These are phyloP conservation scores for Rhinocladiella similis DNA, from an alignment of 2,329 filamentous ascomycete species.

Conservation along the genomic window DNA sequence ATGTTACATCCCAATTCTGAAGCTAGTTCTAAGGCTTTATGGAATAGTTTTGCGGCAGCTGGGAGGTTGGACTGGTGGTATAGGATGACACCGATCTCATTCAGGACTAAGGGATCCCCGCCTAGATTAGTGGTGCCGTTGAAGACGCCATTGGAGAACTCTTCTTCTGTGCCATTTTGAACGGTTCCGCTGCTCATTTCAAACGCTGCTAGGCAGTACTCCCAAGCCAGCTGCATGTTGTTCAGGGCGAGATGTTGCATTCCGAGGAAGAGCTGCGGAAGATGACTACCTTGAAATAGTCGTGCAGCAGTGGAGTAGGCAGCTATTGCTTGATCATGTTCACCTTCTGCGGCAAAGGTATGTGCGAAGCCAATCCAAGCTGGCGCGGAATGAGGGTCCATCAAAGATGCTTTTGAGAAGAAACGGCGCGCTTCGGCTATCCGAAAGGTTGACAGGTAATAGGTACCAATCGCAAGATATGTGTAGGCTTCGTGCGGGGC, in stretches of 20 bases:
- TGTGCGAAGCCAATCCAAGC: slow-evolving; percentile 99
- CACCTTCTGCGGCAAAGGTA: slow-evolving; percentile 94
- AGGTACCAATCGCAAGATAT: slow-evolving; percentile 92
- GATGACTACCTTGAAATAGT: slow-evolving; percentile 93
- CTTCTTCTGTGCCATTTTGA: slow-evolving; percentile 32
- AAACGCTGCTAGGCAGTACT: slow-evolving; percentile 90
- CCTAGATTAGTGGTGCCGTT: slow-evolving; percentile 34
- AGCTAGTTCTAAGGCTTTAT: slow-evolving; percentile 73
- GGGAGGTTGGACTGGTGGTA: slow-evolving; percentile 83
- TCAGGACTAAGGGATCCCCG: slow-evolving; percentile 81
- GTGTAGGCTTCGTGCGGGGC: slow-evolving; percentile 89
- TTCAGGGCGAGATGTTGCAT: slow-evolving; percentile 98
- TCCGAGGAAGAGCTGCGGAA: slow-evolving; percentile 91
- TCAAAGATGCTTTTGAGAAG: slow-evolving; percentile 95
- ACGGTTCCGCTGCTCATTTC: slow-evolving; percentile 50
- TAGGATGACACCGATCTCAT: slow-evolving; percentile 93
- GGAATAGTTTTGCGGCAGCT: slow-evolving; percentile 76
- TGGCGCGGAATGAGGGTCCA: slow-evolving; percentile 95
- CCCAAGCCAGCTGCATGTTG: slow-evolving; percentile 89
- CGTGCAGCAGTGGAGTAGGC: slow-evolving; percentile 94
- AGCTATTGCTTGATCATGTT: slow-evolving; percentile 96
- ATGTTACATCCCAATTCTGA: slow-evolving; percentile 80
- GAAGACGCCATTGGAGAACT: slow-evolving; percentile 23
- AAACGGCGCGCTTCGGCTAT: slow-evolving; percentile 92
- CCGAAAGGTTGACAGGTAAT: slow-evolving; percentile 86